Conservation (phyloP, 164 flowering plant genomes). For the Stephania japonica region DNA sequence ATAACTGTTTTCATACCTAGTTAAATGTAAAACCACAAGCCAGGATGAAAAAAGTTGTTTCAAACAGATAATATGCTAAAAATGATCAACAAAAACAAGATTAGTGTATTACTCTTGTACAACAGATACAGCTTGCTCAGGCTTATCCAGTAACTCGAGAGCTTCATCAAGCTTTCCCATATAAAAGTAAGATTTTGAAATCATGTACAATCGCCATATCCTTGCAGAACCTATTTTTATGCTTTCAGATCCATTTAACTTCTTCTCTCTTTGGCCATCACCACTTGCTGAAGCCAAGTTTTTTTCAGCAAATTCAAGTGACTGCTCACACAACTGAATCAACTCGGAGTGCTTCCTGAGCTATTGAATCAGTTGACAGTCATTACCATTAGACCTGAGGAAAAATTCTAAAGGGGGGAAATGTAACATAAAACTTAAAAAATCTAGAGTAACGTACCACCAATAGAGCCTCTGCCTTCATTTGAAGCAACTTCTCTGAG, state of each 20-base stretch:
- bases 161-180: constrained; percentile 81
- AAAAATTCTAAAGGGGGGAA: not conserved
- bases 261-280: constrained; percentile 13
- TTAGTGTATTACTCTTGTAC: constrained; percentile 31
- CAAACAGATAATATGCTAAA: constrained; percentile 5
- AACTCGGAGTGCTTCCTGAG: constrained; percentile 67
- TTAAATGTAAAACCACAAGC: constrained; percentile 11
- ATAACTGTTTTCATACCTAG: constrained; percentile 29
- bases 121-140: constrained; percentile 29
- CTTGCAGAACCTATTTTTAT: constrained; percentile 23
- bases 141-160: constrained; percentile 58
- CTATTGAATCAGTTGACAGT: constrained; percentile 33
- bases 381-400: not conserved
- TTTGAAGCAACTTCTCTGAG: constrained; percentile 66
- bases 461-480: constrained; percentile 78
- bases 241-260: constrained; percentile 20
- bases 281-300: constrained; percentile 26
- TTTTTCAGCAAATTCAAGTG: constrained; percentile 60
- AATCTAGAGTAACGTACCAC: constrained; percentile 41
- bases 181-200: constrained; percentile 58
- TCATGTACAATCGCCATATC: constrained; percentile 62
- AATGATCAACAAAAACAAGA: constrained; percentile 7
- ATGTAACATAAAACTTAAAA: not conserved
- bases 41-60: not conserved
- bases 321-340: constrained; percentile 67